Base-by-base conservation (phyloP, 1,284 basidiomycete species). In the Ustilago xerochloae region DNA sequence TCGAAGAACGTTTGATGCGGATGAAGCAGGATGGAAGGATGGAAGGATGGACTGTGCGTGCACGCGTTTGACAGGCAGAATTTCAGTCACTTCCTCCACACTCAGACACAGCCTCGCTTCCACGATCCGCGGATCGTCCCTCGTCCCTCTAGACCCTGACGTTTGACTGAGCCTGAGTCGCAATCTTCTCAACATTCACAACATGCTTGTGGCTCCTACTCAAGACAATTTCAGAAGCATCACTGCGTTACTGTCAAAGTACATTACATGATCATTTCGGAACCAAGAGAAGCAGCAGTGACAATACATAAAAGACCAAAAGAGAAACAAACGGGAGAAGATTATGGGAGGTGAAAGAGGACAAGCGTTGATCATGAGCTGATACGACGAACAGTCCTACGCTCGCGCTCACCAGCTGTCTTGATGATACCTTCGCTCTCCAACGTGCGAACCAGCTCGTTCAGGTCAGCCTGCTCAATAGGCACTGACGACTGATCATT, bases 401-500 rank as follows among this genome's bases (percentile, higher is more conserved):
- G 70, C 28, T 81, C 80, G 33, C 81, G 73, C 41, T 83, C 81
- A 46, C 81, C 81, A 7, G 77, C 74, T 12, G 71, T 73, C 72
- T 79, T 79, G 30, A 83, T 55, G 29, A 78, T 47, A 16, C 81
- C 81, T 39, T 82, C 79, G 39, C 63, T 63, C 55, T 82, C 81
- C 24, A 84, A 66, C 36, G 63, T 60, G 22, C 73, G 67, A 2
- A 84, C 66, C 6, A 81, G 63, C 41, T 81, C 78, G 52, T 77
- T 67, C 28, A 83, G 67, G 45, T 83, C 82, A 13, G 63, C 63
- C 10, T 69, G 65, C 32, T 84, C 82, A 18, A 82, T 58, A 12
- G 76, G 64, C 30, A 77, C 66, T 9, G 80, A 75, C 51, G 76
- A 79, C 66, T 84, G 82, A 28, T 83, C 80, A 35, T 75, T 75